Evolutionary conservation across 2,329 filamentous ascomycete genomes (phyloP).

Genomic region (Alternaria solani): DNA sequence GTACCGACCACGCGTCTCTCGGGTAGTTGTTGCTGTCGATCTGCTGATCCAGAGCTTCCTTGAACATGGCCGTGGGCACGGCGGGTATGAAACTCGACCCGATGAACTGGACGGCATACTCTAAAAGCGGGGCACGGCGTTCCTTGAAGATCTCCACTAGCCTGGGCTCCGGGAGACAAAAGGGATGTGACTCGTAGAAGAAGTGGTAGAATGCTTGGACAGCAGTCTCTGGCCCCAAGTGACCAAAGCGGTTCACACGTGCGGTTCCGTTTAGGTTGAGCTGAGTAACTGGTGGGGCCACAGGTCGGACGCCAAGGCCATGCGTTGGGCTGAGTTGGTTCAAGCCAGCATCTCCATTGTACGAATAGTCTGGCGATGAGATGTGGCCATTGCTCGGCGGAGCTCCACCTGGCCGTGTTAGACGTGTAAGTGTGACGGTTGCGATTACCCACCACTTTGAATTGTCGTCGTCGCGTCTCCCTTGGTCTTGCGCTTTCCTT

Average conservation of each 20-base stretch:
- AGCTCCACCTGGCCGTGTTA: conserved; percentile 21
- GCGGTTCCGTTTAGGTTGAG: conserved; percentile 46
- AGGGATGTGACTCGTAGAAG: conserved; percentile 64
- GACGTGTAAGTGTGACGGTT: not conserved
- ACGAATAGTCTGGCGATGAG: conserved; percentile 44
- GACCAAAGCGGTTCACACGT: conserved; percentile 40
- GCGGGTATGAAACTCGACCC: conserved; percentile 63
- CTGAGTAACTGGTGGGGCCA: conserved; percentile 35
- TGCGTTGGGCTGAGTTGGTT: conserved; percentile 38
- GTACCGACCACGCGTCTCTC: conserved; percentile 67
- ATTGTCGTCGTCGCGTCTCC: conserved; percentile 34
- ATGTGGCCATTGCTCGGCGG: conserved; percentile 32
- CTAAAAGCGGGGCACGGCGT: conserved; percentile 53
- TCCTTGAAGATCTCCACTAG: conserved; percentile 53
- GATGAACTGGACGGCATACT: conserved; percentile 65
- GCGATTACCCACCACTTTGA: conserved; percentile 31
- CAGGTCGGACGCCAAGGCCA: conserved; percentile 28
- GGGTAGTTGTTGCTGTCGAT: conserved; percentile 43
- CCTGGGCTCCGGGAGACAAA: conserved; percentile 60
- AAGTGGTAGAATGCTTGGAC: conserved; percentile 55
- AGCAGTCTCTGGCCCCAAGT: conserved; percentile 40
- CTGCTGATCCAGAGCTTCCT: conserved; percentile 46
- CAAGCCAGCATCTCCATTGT: conserved; percentile 35
- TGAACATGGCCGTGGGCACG: conserved; percentile 56
- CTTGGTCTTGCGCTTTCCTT: conserved; percentile 53